Evolutionary conservation across 495 filamentous ascomycete species (phyloP), one percentile per base, ranked within the genome.

Genomic region (Chaetomium cochliodes): DNA sequence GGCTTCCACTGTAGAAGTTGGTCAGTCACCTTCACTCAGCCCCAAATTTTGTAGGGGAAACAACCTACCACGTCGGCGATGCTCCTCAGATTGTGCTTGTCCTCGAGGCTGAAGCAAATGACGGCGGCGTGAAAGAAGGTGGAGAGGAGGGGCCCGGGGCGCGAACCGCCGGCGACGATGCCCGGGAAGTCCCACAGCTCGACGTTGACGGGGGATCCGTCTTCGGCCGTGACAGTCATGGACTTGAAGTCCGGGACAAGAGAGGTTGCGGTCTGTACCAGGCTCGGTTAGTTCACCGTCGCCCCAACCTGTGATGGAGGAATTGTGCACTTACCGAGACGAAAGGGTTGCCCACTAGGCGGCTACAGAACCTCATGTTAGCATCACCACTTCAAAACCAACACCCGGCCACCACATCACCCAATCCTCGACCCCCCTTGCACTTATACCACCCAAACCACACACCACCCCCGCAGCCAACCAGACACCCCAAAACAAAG

Each of bases 141-240:
- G 3, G 62, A 55, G 5, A 65, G 52, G 4, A 70, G 60, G 6
- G 60, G 63, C 4, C 46, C 41, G 25, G 26, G 16, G 9, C 37
- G 33, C 13, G 62, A 7, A 37, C 33, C 44, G 41, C 46, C 41
- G 25, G 47, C 51, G 12, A 66, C 25, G 2, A 42, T 51, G 9
- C 72, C 72, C 3, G 72, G 72, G 53, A 74, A 67, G 54, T 74
- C 74, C 70, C 72, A 76, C 5, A 76, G 26, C 70, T 74, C 72
- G 23, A 74, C 53, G 7, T 52, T 60, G 13, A 71, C 54, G 11
- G 49, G 2, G 13, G 47, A 49, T 11, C 63, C 51, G 51, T 67
- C 60, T n/a, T 28, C n/a, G 44, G 51, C 9, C 8, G 63, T 52
- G 37, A 62, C 51, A n/a, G 2, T 23, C 22, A 73, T 47, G 5